These are phyloP conservation scores for Entrophospora sp. DNA, from an alignment of 192 early-diverging fungal genomes.

Conservation along the genomic window DNA sequence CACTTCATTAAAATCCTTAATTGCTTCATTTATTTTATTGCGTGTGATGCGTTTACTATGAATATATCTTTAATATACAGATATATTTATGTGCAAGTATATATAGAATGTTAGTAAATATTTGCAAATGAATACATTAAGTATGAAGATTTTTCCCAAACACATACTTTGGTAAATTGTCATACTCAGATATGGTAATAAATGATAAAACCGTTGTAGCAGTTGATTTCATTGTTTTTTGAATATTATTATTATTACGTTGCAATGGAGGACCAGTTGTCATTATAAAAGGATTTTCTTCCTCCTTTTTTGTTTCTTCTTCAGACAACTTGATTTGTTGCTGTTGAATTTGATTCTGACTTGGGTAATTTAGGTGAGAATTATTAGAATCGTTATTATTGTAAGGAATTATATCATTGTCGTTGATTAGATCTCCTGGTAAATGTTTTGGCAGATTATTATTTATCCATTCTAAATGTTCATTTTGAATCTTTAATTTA, in stretches of 20 bases:
- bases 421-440: not conserved
- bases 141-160: not conserved
- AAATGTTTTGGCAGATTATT: constrained; percentile 14
- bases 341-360: not conserved
- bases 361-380: no score
- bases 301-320: not conserved
- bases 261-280: not conserved
- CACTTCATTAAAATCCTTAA: constrained; percentile 14
- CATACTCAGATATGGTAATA: constrained; percentile 2
- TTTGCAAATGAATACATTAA: not conserved
- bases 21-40: constrained; percentile 15
- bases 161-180: constrained; percentile 11
- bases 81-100: not conserved
- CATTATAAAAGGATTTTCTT: not conserved
- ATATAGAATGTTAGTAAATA: no score
- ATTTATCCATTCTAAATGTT: not conserved
- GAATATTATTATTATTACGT: no score
- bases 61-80: not conserved
- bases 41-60: constrained; percentile 1
- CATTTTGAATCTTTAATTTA: constrained; percentile 6
- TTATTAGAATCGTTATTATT: no score
- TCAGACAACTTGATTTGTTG: not conserved
- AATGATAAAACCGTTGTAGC: not conserved
- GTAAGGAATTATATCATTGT: no score
- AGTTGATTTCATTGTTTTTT: not conserved